Base-by-base conservation (phyloP, 495 filamentous ascomycete species). In the Cryomyces minteri region DNA sequence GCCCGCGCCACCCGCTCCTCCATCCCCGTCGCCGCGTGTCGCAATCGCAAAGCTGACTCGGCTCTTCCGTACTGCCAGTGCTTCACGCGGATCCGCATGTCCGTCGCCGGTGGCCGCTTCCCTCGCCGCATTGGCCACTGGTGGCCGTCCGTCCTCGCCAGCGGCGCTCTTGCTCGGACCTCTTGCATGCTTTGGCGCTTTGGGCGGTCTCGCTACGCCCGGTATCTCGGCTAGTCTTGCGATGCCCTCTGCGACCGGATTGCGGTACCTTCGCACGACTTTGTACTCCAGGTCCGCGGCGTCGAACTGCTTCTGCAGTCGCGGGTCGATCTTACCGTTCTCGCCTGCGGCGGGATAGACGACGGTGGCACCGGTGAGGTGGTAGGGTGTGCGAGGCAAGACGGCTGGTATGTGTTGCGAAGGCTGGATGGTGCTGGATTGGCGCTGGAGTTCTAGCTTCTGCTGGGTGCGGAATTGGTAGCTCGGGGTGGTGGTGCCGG, bases 371-470 rank as follows among this genome's bases (percentile, higher is more conserved):
- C 61, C 58, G 30, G 64, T 49, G 45, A 55, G 11, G 44, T 40
- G 62, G 54, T 12, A 62, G 59, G 37, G 59, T 56, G 18, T 62
- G 48, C 10, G 59, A 48, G 58, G 56, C 28, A 62, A 53, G 32
- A 67, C 60, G 25, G 61, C 61, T 31, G 67, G 65, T 8, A 68
- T 47, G 4, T 62, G 50, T 40, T 62, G 56, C 40, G 57, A 54
- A 8, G 71, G 66, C 45, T 81, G 77, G n/a, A 80, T 67, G 48
- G 66, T 70, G 5, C 77, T 79, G 51, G 71, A 76, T 11, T 74
- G 77, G 25, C 79, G 67, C 57, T 82, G 76, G 1, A 83, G 70
- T 62, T 79, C 74, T 9, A 83, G 61, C 47, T 83, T 83, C 53
- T 82, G 79, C 56, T 83, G 79, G 5, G 75, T 81, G 48, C 41